Evolutionary conservation across 805 yeast genomes (phyloP).

Genomic region (Yarrowia phangngaensis): DNA sequence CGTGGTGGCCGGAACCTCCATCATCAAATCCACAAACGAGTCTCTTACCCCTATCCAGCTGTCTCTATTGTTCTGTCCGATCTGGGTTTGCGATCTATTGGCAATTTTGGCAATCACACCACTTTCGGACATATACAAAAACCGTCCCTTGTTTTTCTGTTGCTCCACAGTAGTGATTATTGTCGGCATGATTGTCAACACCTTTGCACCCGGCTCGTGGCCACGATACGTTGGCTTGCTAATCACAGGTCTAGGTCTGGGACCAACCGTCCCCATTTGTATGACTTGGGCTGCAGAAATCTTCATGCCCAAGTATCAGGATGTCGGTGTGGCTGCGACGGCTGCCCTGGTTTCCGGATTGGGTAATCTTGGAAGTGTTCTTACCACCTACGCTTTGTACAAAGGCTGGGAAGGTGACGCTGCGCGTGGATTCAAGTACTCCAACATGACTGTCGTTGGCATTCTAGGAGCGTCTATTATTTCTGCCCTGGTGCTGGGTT

Average conservation of each 20-base stretch:
- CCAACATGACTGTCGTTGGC: slow-evolving; percentile 79
- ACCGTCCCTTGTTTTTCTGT: slow-evolving; percentile 60
- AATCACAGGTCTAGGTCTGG: slow-evolving; percentile 81
- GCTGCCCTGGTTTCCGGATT: slow-evolving; percentile 81
- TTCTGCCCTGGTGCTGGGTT: slow-evolving; percentile 41
- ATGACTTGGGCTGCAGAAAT: slow-evolving; percentile 83
- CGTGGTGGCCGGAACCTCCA: slow-evolving; percentile 79
- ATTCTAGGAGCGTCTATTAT: slow-evolving; percentile 72
- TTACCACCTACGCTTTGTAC: slow-evolving; percentile 80
- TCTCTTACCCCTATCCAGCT: slow-evolving; percentile 59
- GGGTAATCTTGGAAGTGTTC: slow-evolving; percentile 82
- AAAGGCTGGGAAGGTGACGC: slow-evolving; percentile 82
- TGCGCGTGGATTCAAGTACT: slow-evolving; percentile 55
- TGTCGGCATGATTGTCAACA: slow-evolving; percentile 67
- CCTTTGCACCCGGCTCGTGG: slow-evolving; percentile 74
- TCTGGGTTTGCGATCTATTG: slow-evolving; percentile 80
- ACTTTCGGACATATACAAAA: slow-evolving; percentile 62
- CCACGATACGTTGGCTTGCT: slow-evolving; percentile 72
- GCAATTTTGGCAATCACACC: slow-evolving; percentile 76
- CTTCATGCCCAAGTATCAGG: slow-evolving; percentile 67
- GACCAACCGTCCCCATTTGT: slow-evolving; percentile 84
- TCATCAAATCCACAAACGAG: slow-evolving; percentile 64
- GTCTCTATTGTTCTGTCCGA: slow-evolving; percentile 78
- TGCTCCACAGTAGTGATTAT: slow-evolving; percentile 64
- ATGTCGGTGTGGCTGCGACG: slow-evolving; percentile 78